phyloP scores from a whole-genome alignment of 352 stramenopile genomes.

The Pythium coloratum region DNA sequence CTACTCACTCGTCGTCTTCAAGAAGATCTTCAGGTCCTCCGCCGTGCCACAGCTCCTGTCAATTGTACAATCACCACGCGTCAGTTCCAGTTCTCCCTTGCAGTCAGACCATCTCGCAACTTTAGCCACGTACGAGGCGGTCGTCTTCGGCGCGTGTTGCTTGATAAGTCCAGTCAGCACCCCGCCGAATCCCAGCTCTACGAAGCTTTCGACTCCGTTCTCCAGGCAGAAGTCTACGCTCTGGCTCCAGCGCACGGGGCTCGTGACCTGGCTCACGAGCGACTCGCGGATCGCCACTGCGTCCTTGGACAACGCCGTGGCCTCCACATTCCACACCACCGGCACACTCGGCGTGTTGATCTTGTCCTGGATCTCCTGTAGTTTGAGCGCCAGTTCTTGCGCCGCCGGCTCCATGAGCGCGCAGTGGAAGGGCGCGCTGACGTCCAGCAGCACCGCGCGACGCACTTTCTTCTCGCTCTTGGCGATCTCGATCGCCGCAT shows the following conservation, averaged over 20 bases:
- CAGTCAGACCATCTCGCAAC: neutral
- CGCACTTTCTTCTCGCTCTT: conserved; percentile 72
- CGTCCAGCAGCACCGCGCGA: conserved; percentile 67
- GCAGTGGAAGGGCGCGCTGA: conserved; percentile 87
- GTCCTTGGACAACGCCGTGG: conserved; percentile 39
- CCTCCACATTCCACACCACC: conserved; percentile 84
- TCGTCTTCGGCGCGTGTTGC: conserved; percentile 51
- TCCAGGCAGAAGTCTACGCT: conserved; percentile 75
- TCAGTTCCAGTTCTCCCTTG: neutral
- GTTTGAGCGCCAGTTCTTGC: conserved; percentile 38
- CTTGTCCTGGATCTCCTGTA: conserved; percentile 33
- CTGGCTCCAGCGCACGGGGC: conserved; percentile 74
- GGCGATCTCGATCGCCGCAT: conserved; percentile 49
- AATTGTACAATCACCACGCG: neutral
- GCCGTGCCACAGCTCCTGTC: conserved; percentile 55
- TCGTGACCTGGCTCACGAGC: conserved; percentile 62
- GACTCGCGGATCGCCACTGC: conserved; percentile 40
- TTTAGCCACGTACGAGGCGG: conserved; percentile 24
- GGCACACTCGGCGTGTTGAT: conserved; percentile 48
- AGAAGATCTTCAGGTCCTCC: conserved; percentile 54
- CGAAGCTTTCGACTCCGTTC: conserved; percentile 46
- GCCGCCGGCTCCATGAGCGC: conserved; percentile 72
- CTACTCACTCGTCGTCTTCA: conserved; percentile 24
- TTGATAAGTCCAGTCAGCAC: conserved; percentile 77
- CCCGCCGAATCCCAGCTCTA: conserved; percentile 71